Evolutionary conservation across 441 rosid species (phyloP).

Genomic region (Pelargonium fulgidum): DNA sequence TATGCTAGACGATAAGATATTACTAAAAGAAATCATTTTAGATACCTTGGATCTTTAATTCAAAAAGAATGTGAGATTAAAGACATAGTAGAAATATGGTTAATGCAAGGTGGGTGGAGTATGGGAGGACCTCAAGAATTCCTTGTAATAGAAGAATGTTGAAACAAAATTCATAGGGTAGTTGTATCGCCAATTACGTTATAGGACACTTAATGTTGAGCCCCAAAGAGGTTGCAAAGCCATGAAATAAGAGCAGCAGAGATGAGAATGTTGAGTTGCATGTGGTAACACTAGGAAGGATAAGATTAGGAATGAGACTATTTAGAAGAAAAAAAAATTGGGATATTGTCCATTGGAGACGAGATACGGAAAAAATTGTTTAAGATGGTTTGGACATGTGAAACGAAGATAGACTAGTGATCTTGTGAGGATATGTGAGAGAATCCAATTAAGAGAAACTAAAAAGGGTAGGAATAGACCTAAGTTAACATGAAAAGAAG

Average conservation of each 20-base stretch:
- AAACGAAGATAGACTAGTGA: not conserved
- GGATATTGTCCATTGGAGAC: not conserved
- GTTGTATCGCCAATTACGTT: not conserved
- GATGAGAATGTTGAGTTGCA: not conserved
- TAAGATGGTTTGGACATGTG: not conserved
- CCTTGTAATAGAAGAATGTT: not conserved
- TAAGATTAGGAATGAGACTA: not conserved
- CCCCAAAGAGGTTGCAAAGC: not conserved
- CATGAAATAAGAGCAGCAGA: too few relatives aligned
- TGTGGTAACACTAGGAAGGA: not conserved
- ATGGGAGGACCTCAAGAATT: not conserved
- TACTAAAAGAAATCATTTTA: not conserved
- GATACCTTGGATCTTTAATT: not conserved
- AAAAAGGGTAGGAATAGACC: not conserved
- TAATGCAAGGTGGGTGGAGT: not conserved
- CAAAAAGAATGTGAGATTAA: not conserved
- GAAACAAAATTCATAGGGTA: not conserved
- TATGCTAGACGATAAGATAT: not conserved
- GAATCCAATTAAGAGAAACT: not conserved
- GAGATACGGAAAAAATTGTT: not conserved
- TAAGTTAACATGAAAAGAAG: not conserved
- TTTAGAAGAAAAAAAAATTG: not conserved
- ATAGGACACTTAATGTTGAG: not conserved
- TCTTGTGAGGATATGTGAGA: not conserved
- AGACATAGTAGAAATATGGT: not conserved